Evolutionary conservation across 768 basidiomycete genomes (phyloP), one percentile per base, ranked within the genome.

Genomic region (Heimioporus sp.): DNA sequence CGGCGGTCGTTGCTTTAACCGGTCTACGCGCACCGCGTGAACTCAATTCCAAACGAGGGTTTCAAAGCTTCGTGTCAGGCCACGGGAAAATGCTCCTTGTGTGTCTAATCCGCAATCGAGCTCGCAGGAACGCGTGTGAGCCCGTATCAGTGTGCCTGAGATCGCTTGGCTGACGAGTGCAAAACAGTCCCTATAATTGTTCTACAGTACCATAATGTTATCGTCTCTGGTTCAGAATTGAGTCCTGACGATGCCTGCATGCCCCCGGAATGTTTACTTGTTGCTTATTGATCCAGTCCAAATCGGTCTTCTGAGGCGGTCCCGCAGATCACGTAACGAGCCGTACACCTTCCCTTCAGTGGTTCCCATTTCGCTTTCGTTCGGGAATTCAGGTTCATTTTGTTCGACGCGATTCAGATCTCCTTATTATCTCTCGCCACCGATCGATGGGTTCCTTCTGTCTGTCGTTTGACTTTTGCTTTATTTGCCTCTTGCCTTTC

Each of bases 321-420:
- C 52, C 66, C 58, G 57, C 49, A 53, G 56, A 55, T 68, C 57
- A 68, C 67, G 67, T 68, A 70, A 68, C 59, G 41, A 52, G 54
- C 51, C 58, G 54, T 53, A 49, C 54, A 49, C 49, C 43, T 51
- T 55, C 51, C 52, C 52, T 62, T 52, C 49, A 55, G 57, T 13
- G 11, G 24, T 59, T 40, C 54, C 55, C 54, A 46, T 63, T 58
- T 28, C 24, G 24, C 24, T 28, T 56, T 56, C 13, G 30, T 47
- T 45, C 52, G 46, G 50, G 30, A 56, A 55, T 36, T 47, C 67
- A 31, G 48, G 37, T 46, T 63, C 52, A 36, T 49, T 20, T 51
- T 53, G 34, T 54, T 51, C 51, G 48, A 53, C 16, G 38, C 50
- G 41, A 50, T 49, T 49, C 57, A 56, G 49, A 58, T 56, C 46